Evolutionary conservation across 192 early-diverging fungal genomes (phyloP), one percentile per base, ranked within the genome.

Genomic region (Entomortierella chlamydospora): DNA sequence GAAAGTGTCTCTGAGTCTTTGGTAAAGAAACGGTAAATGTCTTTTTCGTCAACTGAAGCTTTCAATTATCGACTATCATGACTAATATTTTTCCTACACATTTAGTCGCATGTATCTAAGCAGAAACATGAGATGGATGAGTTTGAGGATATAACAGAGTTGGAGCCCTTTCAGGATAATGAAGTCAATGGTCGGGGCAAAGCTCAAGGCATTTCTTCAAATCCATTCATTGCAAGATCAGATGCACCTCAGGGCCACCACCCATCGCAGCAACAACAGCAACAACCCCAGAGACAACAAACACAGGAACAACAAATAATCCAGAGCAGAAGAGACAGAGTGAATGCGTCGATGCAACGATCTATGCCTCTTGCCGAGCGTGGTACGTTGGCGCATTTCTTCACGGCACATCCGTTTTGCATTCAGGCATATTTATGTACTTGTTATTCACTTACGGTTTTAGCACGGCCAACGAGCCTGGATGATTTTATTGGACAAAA

Each of bases 401-500:
- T 47, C 20, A 11, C 20, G 45, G 45, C 7, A 13, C 39, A 13
- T 41, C 13, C 13, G 13, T 41, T 6, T 41, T 41, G 39, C 39
- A 41, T 13, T 6, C 39, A 12, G 15, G 15, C 45, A 20, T 47
- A 15, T 47, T 12, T 20, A 20, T 4, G 15, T 20, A 47, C 4
- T 20, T 5, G 20, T 17, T 15, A 4, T 47, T 20, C 15, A 11
- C 15, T 20, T 20, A 47, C 15, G 45, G 45, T 3, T 33, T 30
- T 56, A 66, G 64, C 64, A 22, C 77, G 92, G 39, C 92, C 92
- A 4, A 73, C 30, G 0, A 81, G 11, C 10, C 69, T 95, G 9
- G 90, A 90, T 10, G 83, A 91, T 11, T 92, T 94, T 74, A 85
- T 93, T 13, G 94, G 93, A 25, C 95, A 96, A 64, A 60, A 83